A percentile compares a stretch with the other conserved stretches of the same genome.
phyloP scores from a whole-genome alignment of 2,329 filamentous ascomycete genomes.

The Metarhizium brunneum region DNA sequence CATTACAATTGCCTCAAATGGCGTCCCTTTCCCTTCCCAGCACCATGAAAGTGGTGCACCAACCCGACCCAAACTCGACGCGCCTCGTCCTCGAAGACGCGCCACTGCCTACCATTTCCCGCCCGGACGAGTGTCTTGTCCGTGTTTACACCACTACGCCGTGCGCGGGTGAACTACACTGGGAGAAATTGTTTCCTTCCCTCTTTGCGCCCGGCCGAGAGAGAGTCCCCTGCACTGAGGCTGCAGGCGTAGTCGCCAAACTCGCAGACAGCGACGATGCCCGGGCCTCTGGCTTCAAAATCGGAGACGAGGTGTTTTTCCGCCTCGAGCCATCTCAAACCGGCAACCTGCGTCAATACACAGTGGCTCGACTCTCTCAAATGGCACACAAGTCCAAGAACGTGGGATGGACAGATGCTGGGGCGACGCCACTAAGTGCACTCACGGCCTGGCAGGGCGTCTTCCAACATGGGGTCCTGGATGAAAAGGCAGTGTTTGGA shows the following conservation, averaged over 20 bases:
- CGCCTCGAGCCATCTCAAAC: constrained; percentile 15
- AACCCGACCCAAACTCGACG: constrained; percentile 10
- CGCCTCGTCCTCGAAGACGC: constrained; percentile 10
- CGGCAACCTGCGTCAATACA: constrained; percentile 20
- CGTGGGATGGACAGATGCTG: constrained; percentile 22
- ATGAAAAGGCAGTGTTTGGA: constrained; percentile 13
- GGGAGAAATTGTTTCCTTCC: constrained; percentile 12
- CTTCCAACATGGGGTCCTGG: constrained; percentile 23
- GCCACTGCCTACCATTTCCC: constrained; percentile 11
- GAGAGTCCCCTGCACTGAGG: constrained; percentile 24
- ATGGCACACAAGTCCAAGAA: constrained; percentile 21
- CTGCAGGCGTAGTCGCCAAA: constrained; percentile 23
- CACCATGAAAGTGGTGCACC: constrained; percentile 13
- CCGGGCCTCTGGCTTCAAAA: constrained; percentile 16
- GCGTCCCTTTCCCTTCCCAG: constrained; percentile 3
- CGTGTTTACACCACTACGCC: constrained; percentile 19
- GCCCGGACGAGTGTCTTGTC: constrained; percentile 17
- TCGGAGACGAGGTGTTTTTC: constrained; percentile 22
- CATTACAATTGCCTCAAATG: neutral
- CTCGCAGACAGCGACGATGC: constrained; percentile 8
- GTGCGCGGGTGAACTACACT: constrained; percentile 20
- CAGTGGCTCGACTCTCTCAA: constrained; percentile 18
- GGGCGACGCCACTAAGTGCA: constrained; percentile 26
- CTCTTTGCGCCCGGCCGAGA: constrained; percentile 10
- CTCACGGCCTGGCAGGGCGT: constrained; percentile 29